phyloP scores from a whole-genome alignment of 768 basidiomycete genomes.

The Pisolithus orientalis region DNA sequence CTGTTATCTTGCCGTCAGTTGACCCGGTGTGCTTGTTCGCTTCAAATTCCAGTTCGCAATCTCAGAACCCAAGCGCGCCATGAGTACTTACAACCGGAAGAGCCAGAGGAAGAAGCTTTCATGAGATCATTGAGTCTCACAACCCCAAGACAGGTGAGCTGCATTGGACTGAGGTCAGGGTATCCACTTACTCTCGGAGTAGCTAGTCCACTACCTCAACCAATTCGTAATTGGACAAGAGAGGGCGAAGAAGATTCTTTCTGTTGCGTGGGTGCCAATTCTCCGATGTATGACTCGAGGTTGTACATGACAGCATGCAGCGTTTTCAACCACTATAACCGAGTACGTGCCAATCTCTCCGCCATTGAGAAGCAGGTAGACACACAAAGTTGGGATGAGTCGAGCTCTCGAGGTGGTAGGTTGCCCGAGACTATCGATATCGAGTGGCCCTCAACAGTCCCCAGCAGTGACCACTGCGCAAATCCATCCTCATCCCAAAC shows the following conservation, averaged over 20 bases:
- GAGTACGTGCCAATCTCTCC: slow-evolving; percentile 66
- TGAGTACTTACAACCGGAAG: slow-evolving; percentile 32
- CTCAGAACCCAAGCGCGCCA: slow-evolving; percentile 56
- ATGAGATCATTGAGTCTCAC: slow-evolving; percentile 44
- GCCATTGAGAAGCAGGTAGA: slow-evolving; percentile 36
- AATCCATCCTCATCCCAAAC: slow-evolving; percentile 53
- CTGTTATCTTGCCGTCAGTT: slow-evolving; percentile 14
- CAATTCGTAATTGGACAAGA: slow-evolving; percentile 91
- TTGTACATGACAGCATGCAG: slow-evolving; percentile 32
- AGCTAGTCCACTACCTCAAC: slow-evolving; percentile 83
- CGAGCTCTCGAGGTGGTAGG: slow-evolving; percentile 22
- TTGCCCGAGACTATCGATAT: neutral
- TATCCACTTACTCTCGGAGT: slow-evolving; percentile 7
- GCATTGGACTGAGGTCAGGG: neutral
- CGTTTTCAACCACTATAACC: slow-evolving; percentile 93
- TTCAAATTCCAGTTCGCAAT: slow-evolving; percentile 26
- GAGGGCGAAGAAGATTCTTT: slow-evolving; percentile 86
- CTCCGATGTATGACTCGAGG: slow-evolving; percentile 1
- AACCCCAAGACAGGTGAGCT: slow-evolving; percentile 49
- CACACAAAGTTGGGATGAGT: slow-evolving; percentile 22
- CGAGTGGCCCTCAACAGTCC: neutral
- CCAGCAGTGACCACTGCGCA: slow-evolving; percentile 45
- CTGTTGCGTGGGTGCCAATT: slow-evolving; percentile 72
- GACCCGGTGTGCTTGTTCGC: slow-evolving; percentile 22
- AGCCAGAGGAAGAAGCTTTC: slow-evolving; percentile 26